These are phyloP conservation scores for Aristolochia californica DNA, from an alignment of 164 flowering plant genomes.

Conservation along the genomic window DNA sequence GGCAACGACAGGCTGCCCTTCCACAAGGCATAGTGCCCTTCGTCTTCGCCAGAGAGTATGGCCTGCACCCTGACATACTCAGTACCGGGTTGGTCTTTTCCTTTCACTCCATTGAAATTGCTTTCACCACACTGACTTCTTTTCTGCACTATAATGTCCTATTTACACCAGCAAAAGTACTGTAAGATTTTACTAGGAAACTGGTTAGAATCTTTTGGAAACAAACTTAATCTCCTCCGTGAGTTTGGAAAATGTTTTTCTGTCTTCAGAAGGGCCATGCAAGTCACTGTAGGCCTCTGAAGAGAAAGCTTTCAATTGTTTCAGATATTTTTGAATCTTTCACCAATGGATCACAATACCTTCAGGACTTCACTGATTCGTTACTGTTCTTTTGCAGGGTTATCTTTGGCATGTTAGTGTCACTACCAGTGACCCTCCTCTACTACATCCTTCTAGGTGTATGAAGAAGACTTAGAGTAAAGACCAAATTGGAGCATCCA, in stretches of 20 bases:
- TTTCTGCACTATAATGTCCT: background rate
- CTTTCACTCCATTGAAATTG: background rate
- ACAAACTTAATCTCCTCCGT: background rate
- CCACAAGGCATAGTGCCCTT: conserved; percentile 72
- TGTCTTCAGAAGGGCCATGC: background rate
- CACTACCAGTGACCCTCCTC: conserved; percentile 57
- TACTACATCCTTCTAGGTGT: conserved; percentile 50
- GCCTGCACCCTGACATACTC: conserved; percentile 55
- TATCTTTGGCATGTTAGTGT: conserved; percentile 59
- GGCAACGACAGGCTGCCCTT: conserved; percentile 39
- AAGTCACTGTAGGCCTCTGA: background rate
- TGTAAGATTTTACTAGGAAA: too few species aligned
- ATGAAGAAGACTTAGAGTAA: conserved; percentile 14
- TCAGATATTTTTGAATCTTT: background rate
- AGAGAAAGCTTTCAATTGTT: background rate
- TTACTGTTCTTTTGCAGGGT: conserved; percentile 36
- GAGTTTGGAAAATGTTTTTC: background rate
- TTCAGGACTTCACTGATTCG: background rate
- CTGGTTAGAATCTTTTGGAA: background rate
- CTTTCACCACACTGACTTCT: background rate
- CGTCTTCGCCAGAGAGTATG: conserved; percentile 61
- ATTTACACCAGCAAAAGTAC: background rate
- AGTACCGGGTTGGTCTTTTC: conserved; percentile 42
- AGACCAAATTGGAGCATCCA: conserved; percentile 12
- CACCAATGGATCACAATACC: background rate